These are phyloP conservation scores for Wickerhamomyces bovis DNA, from an alignment of 805 yeast genomes.

Conservation along the genomic window DNA sequence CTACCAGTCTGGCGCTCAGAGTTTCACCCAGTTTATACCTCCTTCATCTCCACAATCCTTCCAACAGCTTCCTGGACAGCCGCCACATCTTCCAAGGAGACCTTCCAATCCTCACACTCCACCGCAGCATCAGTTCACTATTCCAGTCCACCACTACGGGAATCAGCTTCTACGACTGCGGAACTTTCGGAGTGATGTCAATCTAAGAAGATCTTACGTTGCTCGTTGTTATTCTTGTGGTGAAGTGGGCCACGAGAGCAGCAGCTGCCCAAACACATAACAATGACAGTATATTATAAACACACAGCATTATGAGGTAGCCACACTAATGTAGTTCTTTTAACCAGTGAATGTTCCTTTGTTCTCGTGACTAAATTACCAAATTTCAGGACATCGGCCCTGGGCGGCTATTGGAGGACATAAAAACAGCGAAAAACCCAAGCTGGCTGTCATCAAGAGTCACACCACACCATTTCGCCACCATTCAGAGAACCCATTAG, in stretches of 20 bases:
- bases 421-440: background rate
- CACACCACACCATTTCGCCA: background rate
- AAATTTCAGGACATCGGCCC: too few species aligned
- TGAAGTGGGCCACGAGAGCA: constrained; percentile 13
- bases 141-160: constrained; percentile 8
- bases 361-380: too few species aligned
- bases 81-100: background rate
- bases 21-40: background rate
- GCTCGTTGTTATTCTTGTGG: constrained; percentile 14
- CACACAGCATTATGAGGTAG: background rate
- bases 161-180: constrained; percentile 6
- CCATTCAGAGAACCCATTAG: background rate
- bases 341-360: too few species aligned
- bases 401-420: background rate
- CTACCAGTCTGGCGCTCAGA: background rate
- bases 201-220: background rate
- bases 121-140: background rate
- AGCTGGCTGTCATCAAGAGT: background rate
- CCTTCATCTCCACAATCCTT: background rate
- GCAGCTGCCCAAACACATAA: constrained; percentile 4
- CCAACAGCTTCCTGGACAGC: background rate
- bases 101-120: background rate
- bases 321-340: background rate
- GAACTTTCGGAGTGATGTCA: constrained; percentile 1
- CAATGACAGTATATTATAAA: background rate